Base-by-base conservation (phyloP, 352 stramenopile species). In the Phytophthora tentaculata region DNA sequence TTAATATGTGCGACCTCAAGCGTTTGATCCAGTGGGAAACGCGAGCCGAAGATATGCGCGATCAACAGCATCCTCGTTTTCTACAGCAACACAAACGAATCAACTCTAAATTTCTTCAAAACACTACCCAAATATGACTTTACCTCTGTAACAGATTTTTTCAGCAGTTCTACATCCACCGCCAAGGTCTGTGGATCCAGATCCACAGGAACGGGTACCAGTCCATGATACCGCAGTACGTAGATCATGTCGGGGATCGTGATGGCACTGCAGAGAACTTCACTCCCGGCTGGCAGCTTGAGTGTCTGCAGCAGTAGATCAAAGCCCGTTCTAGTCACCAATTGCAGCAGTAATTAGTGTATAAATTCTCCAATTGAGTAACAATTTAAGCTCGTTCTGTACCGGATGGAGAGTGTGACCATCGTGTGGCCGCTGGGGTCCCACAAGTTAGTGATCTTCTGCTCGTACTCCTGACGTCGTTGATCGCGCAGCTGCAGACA, bases 171-270 rank as follows among this genome's bases (percentile, higher is more conserved):
- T 19, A 77, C 55, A 51, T 92, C 74, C 17, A 93, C 74, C 0
- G 81, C 74, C 13, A 96, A 64, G 9, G 86, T 96, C 20, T 90
- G 55, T 0, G 76, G 72, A 45, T 92, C 65, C 28, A 96, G 43
- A 68, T 96, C 88, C 37, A 94, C 73, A 0, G 86, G 84, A 10
- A 94, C 80, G 0, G 88, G 76, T 39, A 94, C 82, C n/a, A 96
- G 67, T 5, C 74, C 83, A 73, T 96, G 86, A 51, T 91, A 86
- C 9, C 76, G 70, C 48, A 94, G 64, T 29, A 94, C 67, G 67
- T 94, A 88, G 48, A 96, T 73, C 88, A 96, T 96, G 64, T 96
- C 88, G 0, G 86, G 84, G 66, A 96, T 96, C 8, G 88, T 96
- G 39, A 96, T 87, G 24, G 88, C 86, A 69, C 80, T 91, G 63